These are phyloP conservation scores for Solanum etuberosum DNA, from an alignment of 257 asterid genomes.

Conservation along the genomic window DNA sequence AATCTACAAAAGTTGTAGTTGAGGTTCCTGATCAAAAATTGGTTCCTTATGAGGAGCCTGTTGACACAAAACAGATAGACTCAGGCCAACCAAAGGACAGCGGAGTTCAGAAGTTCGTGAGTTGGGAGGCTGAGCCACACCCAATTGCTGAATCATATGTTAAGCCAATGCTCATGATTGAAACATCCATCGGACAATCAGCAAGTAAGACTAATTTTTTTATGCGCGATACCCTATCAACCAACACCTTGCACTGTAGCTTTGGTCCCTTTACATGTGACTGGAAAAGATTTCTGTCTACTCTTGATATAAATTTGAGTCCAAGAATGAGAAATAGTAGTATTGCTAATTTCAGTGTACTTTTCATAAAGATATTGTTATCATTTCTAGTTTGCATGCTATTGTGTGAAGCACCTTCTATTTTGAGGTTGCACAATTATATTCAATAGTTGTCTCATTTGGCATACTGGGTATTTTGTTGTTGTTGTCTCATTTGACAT, in stretches of 20 bases:
- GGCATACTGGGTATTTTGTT: background rate
- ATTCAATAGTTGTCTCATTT: background rate
- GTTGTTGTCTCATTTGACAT: background rate
- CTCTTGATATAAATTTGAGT: background rate
- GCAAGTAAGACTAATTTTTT: constrained; percentile 17
- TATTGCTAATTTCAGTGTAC: background rate
- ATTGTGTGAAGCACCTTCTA: background rate
- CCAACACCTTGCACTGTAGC: background rate
- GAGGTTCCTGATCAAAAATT: constrained; percentile 23
- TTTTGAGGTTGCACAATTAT: background rate
- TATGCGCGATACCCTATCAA: background rate
- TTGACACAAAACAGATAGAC: constrained; percentile 28
- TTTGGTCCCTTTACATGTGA: background rate
- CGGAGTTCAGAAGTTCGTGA: constrained; percentile 21
- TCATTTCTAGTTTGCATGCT: background rate
- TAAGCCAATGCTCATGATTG: constrained; percentile 21
- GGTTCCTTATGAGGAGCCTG: constrained; percentile 23
- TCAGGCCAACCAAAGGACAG: constrained; percentile 16
- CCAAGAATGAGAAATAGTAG: background rate
- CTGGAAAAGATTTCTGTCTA: background rate
- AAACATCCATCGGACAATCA: constrained; percentile 16
- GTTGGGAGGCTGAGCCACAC: constrained; percentile 21
- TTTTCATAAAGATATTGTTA: background rate
- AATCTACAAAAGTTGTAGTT: constrained; percentile 14
- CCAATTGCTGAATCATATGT: constrained; percentile 13